Base-by-base conservation (phyloP, 148 eudicot genomes). In the Fagopyrum esculentum region DNA sequence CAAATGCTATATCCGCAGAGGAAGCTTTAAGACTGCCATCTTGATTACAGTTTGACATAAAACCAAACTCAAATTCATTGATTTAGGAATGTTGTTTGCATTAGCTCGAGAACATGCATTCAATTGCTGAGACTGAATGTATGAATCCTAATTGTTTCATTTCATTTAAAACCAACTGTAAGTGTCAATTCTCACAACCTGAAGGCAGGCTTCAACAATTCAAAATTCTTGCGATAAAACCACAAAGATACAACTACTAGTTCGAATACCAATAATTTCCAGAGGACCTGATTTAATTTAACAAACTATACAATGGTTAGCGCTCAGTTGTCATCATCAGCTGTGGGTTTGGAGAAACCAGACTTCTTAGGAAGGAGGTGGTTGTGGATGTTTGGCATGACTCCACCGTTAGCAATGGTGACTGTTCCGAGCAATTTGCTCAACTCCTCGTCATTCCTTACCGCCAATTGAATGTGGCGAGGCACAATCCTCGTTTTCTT, bases 401-500 rank as follows among this genome's bases (percentile, higher is more conserved):
- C 40, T 35, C 40, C 40, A 35, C 40, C 40, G 40, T 68, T 73
- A 1, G 81, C 80, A 3, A 81, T 81, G 0, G 80, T 81, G 3
- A 77, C 83, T 2, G 59, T 75, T 0, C 83, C 80, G 0, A 81
- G 78, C 45, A 81, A 69, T 54, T 64, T 60, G 66, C 83, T 77
- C 0, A 81, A 68, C 59, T 81, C 81, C 48, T 81, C 83, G 15
- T 81, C 80, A 26, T 81, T 81, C 61, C 83, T 71, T n/a, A 81
- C 83, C 0, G 83, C 83, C 8, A 81, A 61, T 29, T 77, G 78
- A 7, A 81, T 78, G 75, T 81, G 83, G 10, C 81, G 76, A 9
- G 81, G 83, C 3, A 81, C 78, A 0, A 81, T 75, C 10, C 81
- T 26, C 0, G 80, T 78, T 73, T 81, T 81, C 84, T 81, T 78